Evolutionary conservation across 75 land plant species (phyloP).

Genomic region (Sequoia sempervirens): DNA sequence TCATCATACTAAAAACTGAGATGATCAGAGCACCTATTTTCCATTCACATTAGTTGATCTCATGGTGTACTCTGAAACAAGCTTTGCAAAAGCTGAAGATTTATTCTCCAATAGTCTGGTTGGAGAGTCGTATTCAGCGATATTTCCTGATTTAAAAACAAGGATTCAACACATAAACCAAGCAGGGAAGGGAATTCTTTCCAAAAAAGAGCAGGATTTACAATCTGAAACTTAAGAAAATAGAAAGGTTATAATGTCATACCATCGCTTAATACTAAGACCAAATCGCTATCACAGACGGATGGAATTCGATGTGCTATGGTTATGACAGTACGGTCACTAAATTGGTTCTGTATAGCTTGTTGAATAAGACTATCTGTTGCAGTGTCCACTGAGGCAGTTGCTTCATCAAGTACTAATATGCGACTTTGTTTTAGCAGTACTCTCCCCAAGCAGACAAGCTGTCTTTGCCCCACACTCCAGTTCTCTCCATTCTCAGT

Average conservation of each 20-base stretch:
- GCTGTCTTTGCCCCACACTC: constrained; percentile 76
- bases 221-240: no score
- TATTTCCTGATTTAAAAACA: constrained; percentile 31
- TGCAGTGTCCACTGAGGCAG: constrained; percentile 68
- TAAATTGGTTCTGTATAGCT: constrained; percentile 39
- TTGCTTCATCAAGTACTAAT: constrained; percentile 70
- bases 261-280: no score
- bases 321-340: not conserved
- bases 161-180: no score
- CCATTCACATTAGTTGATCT: no score
- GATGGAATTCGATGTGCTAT: no score
- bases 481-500: constrained; percentile 73
- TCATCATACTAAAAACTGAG: no score
- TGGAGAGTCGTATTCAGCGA: constrained; percentile 56
- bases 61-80: constrained; percentile 42
- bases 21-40: no score
- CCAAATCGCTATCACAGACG: no score
- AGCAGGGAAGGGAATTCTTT: no score
- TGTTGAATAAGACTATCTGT: constrained; percentile 57
- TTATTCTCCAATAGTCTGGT: constrained; percentile 36
- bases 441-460: constrained; percentile 62
- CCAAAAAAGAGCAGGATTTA: no score
- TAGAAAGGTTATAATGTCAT: no score
- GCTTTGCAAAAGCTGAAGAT: constrained; percentile 45
- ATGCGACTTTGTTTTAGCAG: constrained; percentile 56